phyloP scores from a whole-genome alignment of 1,284 basidiomycete species.

The Cutaneotrichosporon cutaneum region DNA sequence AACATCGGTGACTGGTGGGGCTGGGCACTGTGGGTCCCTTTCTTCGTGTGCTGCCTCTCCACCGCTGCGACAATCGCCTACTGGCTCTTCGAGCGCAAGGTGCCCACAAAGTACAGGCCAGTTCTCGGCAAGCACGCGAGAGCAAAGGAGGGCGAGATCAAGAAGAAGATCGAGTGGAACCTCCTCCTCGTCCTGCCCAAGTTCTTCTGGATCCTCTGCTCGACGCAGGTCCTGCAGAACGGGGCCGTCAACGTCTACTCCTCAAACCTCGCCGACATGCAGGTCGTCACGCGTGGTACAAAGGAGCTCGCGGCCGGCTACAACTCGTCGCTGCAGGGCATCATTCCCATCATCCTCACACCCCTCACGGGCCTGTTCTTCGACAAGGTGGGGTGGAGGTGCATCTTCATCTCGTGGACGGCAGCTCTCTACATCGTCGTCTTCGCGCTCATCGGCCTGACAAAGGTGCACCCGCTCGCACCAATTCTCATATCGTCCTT shows the following conservation, averaged over 20 bases:
- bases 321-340: slow-evolving; percentile 38
- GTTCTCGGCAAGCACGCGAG: slow-evolving; percentile 3
- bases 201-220: slow-evolving; percentile 22
- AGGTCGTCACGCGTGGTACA: slow-evolving; percentile 42
- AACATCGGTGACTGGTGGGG: slow-evolving; percentile 38
- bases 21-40: slow-evolving; percentile 42
- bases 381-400: slow-evolving; percentile 29
- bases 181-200: slow-evolving; percentile 13
- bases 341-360: slow-evolving; percentile 48
- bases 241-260: slow-evolving; percentile 42
- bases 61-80: slow-evolving; percentile 20
- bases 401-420: slow-evolving; percentile 30
- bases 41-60: slow-evolving; percentile 7
- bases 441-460: slow-evolving; percentile 45
- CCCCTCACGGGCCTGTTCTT: slow-evolving; percentile 39
- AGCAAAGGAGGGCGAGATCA: background rate
- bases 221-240: slow-evolving; percentile 33
- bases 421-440: slow-evolving; percentile 47
- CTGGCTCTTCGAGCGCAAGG: slow-evolving; percentile 32
- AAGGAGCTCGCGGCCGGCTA: slow-evolving; percentile 44
- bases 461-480: slow-evolving; percentile 43
- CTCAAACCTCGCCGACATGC: slow-evolving; percentile 46
- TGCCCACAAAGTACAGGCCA: slow-evolving; percentile 29
- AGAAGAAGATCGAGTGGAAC: background rate
- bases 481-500: slow-evolving; percentile 43